Evolutionary conservation across 345 rosid genomes (phyloP).

Genomic region (Alliaria petiolata): DNA sequence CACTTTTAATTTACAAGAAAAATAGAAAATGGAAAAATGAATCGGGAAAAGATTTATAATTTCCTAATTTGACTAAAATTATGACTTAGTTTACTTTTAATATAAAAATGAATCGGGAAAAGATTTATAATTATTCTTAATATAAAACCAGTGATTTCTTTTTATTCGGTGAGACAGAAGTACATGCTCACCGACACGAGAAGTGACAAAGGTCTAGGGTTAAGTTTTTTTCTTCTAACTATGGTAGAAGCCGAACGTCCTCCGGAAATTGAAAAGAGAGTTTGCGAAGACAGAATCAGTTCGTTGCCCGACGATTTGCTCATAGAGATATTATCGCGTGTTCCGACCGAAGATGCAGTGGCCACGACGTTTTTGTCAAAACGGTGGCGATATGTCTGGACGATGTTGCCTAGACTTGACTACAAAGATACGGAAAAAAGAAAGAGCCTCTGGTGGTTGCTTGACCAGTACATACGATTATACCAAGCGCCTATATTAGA

Average conservation of each 20-base stretch:
- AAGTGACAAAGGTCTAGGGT: background rate
- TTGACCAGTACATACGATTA: background rate
- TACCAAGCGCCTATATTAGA: background rate
- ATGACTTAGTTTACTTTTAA: too few species aligned
- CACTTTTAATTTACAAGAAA: too few species aligned
- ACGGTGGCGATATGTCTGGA: background rate
- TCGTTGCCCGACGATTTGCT: background rate
- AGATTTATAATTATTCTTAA: too few species aligned
- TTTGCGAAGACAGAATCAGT: background rate
- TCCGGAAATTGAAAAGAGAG: background rate
- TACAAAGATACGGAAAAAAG: background rate
- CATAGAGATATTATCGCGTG: background rate
- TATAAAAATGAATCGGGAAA: too few species aligned
- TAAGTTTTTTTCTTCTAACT: too few species aligned
- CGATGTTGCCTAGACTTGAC: background rate
- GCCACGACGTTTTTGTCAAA: background rate
- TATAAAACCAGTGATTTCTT: too few species aligned
- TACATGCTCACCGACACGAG: background rate
- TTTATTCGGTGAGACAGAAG: too few species aligned
- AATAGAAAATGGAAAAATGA: too few species aligned
- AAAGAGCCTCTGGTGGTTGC: background rate
- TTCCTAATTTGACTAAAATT: too few species aligned
- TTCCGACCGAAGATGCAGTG: background rate
- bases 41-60: too few species aligned
- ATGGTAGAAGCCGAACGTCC: background rate